These are phyloP conservation scores for Ophiostoma quercus DNA, from an alignment of 2,329 filamentous ascomycete genomes.

Conservation along the genomic window DNA sequence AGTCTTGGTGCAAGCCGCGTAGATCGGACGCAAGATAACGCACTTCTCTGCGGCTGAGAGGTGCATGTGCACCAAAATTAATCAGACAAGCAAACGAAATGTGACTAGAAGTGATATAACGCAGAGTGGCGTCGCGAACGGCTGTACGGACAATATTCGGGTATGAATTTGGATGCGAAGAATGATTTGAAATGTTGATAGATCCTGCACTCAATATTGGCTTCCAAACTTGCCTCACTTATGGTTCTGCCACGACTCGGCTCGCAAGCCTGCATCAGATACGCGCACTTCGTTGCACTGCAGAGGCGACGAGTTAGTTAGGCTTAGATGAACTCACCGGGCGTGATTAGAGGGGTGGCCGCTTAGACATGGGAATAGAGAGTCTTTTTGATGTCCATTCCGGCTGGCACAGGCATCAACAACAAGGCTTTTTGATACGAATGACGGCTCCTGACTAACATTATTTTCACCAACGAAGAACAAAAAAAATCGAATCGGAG, in stretches of 20 bases:
- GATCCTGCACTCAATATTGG: neutral
- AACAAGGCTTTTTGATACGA: too few relatives aligned
- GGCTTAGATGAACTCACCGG: neutral
- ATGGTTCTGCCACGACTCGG: neutral
- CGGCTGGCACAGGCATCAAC: too few relatives aligned
- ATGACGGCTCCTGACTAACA: too few relatives aligned
- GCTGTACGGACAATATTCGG: neutral
- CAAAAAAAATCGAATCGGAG: too few relatives aligned
- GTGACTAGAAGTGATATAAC: neutral
- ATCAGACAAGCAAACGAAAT: neutral
- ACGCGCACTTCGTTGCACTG: neutral
- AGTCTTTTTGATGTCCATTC: too few relatives aligned
- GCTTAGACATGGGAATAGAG: too few relatives aligned
- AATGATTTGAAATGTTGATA: neutral
- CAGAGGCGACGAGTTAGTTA: neutral
- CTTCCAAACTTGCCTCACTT: neutral
- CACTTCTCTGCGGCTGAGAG: neutral
- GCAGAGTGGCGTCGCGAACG: neutral
- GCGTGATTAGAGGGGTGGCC: neutral
- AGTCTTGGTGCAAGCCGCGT: neutral
- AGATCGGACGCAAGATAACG: constrained; percentile 11
- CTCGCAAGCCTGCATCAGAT: neutral
- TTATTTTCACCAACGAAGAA: too few relatives aligned
- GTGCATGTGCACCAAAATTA: neutral
- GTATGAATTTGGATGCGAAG: neutral